Base-by-base conservation (phyloP, 2,329 filamentous ascomycete species). In the Microsporum ferrugineum region DNA sequence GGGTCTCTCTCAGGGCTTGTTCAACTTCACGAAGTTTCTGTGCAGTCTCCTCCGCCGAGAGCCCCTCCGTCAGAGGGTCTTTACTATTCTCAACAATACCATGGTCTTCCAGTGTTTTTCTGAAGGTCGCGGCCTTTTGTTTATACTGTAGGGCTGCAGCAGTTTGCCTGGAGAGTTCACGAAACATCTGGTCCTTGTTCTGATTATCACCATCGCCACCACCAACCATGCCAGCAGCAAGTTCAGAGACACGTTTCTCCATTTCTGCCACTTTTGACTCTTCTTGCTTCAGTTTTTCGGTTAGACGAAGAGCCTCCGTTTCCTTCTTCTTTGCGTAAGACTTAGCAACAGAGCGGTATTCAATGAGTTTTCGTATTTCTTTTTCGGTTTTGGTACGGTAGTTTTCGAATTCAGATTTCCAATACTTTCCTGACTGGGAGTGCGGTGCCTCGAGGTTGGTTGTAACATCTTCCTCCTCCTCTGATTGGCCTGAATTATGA, bases 291-390 rank as follows among this genome's bases (percentile, higher is more conserved):
- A 85, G 73, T 65, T 81, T 78, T 38, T 79, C 78, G 27, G 75
- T 71, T 45, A 84, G 68, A 58, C 81, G 78, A 14, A 75, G 74
- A 17, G 79, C 80, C 66, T 84, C 80, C 2, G 72, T 69, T 64
- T 85, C 83, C 67, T 84, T 84, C 67, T 82, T 81, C 63, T 76
- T 78, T 14, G 83, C 83, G 68, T 80, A 85, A 45, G 78, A 79
- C 68, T 83, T 85, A 17, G 82, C 80, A 31, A 81, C 73, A 56
- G 81, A 79, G 62, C 83, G 80, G 66, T 86, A 85, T 34, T 79
- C 75, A 58, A 86, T 78, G 57, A 86, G 74, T 66, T 82, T 83
- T 68, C 79, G 82, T 68, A 84, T 80, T 67, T 86, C 83, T 43
- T 76, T 76, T 63, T 83, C 80, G 39, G 82, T 85, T 56, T 78